Evolutionary conservation across 2,329 filamentous ascomycete species (phyloP).

Genomic region (Penicillium sp.): DNA sequence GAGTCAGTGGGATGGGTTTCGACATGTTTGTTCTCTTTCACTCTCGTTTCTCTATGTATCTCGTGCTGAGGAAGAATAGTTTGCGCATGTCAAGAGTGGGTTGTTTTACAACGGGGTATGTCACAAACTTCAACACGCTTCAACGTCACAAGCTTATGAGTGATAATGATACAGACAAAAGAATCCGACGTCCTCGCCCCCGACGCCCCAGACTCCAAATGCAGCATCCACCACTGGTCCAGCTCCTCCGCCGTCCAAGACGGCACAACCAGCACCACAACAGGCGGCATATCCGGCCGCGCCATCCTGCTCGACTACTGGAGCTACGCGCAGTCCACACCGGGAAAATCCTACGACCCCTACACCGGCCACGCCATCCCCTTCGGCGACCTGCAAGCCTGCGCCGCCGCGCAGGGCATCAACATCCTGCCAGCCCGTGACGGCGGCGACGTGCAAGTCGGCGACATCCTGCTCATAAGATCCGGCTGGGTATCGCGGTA

Average conservation of each 20-base stretch:
- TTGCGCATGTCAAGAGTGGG: slow-evolving; percentile 34
- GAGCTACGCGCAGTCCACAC: slow-evolving; percentile 47
- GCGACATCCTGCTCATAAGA: slow-evolving; percentile 64
- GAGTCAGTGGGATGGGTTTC: slow-evolving; percentile 50
- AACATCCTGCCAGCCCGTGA: slow-evolving; percentile 55
- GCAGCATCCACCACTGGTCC: slow-evolving; percentile 43
- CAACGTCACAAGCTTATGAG: too few species aligned
- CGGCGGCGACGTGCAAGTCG: slow-evolving; percentile 54
- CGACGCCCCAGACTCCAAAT: slow-evolving; percentile 28
- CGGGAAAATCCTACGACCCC: slow-evolving; percentile 48
- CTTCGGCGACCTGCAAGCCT: slow-evolving; percentile 53
- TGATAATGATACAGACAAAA: slow-evolving; percentile 25
- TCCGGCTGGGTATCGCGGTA: slow-evolving; percentile 61
- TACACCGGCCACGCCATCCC: slow-evolving; percentile 54
- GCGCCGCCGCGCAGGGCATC: slow-evolving; percentile 57
- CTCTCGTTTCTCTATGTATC: not conserved
- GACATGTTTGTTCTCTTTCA: slow-evolving; percentile 35
- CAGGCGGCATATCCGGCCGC: slow-evolving; percentile 37
- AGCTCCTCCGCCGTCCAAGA: slow-evolving; percentile 17
- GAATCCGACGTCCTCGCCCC: slow-evolving; percentile 32
- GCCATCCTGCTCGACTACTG: slow-evolving; percentile 42
- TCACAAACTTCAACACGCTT: not conserved
- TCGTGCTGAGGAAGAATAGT: slow-evolving; percentile 22
- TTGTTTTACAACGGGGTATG: slow-evolving; percentile 41
- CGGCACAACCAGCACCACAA: not conserved